Conservation (phyloP, 2,329 filamentous ascomycete species). For the Clathrospora elynae region DNA sequence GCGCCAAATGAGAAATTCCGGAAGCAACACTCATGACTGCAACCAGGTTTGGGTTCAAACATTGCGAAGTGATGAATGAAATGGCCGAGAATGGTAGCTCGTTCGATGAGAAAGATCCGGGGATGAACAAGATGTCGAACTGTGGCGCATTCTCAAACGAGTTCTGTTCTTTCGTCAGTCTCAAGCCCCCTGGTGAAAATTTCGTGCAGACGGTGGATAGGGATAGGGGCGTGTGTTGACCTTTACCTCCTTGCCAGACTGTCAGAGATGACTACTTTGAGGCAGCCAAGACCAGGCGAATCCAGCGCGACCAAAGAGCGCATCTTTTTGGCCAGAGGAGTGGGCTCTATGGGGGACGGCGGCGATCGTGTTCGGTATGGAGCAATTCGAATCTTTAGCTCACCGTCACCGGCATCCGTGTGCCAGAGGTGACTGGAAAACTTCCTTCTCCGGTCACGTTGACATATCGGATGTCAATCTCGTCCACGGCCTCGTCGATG, state of each 20-base stretch:
- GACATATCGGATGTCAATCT: conserved; percentile 47
- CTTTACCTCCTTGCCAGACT: conserved; percentile 47
- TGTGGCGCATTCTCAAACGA: conserved; percentile 44
- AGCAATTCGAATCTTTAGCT: conserved; percentile 40
- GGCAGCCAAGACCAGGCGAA: conserved; percentile 39
- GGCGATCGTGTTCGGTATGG: conserved; percentile 27
- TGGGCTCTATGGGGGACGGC: conserved; percentile 24
- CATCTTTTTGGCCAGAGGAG: conserved; percentile 41
- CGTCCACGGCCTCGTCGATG: conserved; percentile 42
- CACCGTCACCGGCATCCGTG: conserved; percentile 48
- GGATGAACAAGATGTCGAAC: conserved; percentile 45
- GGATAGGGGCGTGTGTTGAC: conserved; percentile 38
- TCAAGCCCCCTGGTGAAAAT: not conserved
- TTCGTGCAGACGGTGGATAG: conserved; percentile 10
- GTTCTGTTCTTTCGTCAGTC: conserved; percentile 37
- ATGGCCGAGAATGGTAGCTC: conserved; percentile 30
- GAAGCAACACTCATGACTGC: conserved; percentile 43
- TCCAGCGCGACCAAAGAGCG: conserved; percentile 41
- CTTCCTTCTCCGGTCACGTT: conserved; percentile 45
- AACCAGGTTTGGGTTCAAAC: conserved; percentile 27
- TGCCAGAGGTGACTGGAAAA: conserved; percentile 43
- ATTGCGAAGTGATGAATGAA: conserved; percentile 36
- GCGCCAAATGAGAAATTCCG: conserved; percentile 36
- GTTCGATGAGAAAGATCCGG: conserved; percentile 35
- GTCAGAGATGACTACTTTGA: conserved; percentile 35